Evolutionary conservation across 2,329 filamentous ascomycete genomes (phyloP).

Genomic region (Hortaea sp.): DNA sequence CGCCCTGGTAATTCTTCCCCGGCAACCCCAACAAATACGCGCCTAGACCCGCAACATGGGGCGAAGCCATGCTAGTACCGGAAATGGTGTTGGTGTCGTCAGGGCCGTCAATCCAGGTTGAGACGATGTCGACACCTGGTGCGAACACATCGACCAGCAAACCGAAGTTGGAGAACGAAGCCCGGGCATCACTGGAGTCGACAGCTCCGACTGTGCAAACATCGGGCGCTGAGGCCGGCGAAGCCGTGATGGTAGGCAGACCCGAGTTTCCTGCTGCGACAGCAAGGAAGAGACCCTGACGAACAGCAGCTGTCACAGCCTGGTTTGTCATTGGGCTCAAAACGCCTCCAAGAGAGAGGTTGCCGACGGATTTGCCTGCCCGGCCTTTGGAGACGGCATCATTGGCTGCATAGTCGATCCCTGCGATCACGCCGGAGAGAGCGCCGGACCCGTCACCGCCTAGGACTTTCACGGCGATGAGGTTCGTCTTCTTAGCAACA

Average conservation of each 20-base stretch:
- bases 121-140: constrained; percentile 28
- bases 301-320: not conserved
- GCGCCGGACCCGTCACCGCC: constrained; percentile 27
- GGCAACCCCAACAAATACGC: not conserved
- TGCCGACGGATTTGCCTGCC: not conserved
- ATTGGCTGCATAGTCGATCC: not conserved
- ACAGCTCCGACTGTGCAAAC: constrained; percentile 28
- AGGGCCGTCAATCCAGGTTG: constrained; percentile 37
- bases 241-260: constrained; percentile 4
- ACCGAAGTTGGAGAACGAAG: constrained; percentile 30
- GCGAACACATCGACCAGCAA: constrained; percentile 30
- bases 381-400: not conserved
- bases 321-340: not conserved
- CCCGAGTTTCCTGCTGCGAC: not conserved
- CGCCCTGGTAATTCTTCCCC: too few species aligned
- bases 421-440: constrained; percentile 10
- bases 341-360: not conserved
- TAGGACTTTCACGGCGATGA: constrained; percentile 51
- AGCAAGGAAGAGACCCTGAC: not conserved
- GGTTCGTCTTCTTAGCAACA: constrained; percentile 47
- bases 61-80: not conserved
- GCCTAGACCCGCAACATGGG: not conserved
- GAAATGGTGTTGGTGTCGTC: not conserved
- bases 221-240: constrained; percentile 26
- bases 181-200: constrained; percentile 19